Evolutionary conservation across 1,284 basidiomycete species (phyloP).

Genomic region (Cronartium quercuum): DNA sequence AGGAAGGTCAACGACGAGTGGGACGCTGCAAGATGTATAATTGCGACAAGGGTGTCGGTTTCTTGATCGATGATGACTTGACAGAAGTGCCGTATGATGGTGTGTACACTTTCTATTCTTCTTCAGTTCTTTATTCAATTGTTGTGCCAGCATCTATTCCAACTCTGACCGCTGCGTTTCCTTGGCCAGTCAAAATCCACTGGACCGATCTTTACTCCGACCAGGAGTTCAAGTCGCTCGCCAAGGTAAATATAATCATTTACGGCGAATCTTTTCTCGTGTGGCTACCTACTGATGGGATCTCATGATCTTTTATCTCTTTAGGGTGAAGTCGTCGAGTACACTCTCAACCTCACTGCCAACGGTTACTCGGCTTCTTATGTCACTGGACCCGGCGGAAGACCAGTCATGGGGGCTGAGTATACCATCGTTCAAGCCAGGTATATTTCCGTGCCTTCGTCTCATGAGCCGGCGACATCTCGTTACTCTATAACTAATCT

Average conservation of each 20-base stretch:
- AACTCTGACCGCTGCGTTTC: not conserved
- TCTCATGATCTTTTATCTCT: not conserved
- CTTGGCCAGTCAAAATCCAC: conserved; percentile 31
- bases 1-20: conserved; percentile 33
- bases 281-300: not conserved
- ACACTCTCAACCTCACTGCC: conserved; percentile 36
- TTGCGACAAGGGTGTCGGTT: conserved; percentile 37
- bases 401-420: conserved; percentile 38
- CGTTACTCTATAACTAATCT: not conserved
- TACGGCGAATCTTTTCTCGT: not conserved
- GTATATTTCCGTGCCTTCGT: not conserved
- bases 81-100: conserved; percentile 34
- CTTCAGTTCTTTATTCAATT: not conserved
- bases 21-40: conserved; percentile 39
- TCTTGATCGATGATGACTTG: conserved; percentile 37
- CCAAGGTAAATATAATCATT: conserved; percentile 12
- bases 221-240: conserved; percentile 37
- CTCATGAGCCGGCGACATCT: not conserved
- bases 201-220: conserved; percentile 38
- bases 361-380: conserved; percentile 38
- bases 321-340: conserved; percentile 37
- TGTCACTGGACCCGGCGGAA: conserved; percentile 29
- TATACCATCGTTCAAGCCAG: conserved; percentile 38
- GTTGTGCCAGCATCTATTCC: not conserved
- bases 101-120: not conserved